phyloP scores from a whole-genome alignment of 495 filamentous ascomycete genomes.

The Peziza echinospora region DNA sequence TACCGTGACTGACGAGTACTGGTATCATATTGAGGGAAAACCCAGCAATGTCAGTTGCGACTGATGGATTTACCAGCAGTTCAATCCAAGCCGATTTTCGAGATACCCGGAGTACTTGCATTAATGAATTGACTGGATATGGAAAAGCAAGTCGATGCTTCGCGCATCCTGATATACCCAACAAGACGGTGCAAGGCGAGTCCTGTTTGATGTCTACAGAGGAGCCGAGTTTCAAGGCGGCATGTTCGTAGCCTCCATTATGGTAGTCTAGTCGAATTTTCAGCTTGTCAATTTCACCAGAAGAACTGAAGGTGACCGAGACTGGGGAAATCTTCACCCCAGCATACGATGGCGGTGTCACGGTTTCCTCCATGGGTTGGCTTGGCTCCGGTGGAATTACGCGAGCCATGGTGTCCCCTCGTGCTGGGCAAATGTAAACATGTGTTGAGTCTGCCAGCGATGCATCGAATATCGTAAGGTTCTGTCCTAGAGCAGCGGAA shows the following conservation, averaged over 20 bases:
- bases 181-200: constrained; percentile 14
- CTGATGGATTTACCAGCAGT: background rate
- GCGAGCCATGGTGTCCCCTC: background rate
- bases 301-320: constrained; percentile 2
- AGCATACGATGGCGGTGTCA: background rate
- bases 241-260: background rate
- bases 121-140: constrained; percentile 17
- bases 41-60: background rate
- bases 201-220: constrained; percentile 14
- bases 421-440: background rate
- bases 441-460: constrained; percentile 1
- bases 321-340: constrained; percentile 2
- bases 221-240: constrained; percentile 1
- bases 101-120: constrained; percentile 18
- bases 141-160: constrained; percentile 18
- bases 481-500: background rate
- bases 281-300: constrained; percentile 4
- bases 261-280: constrained; percentile 8
- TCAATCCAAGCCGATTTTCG: constrained; percentile 3
- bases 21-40: constrained; percentile 5
- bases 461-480: constrained; percentile 3
- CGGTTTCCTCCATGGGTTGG: background rate
- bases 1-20: constrained; percentile 4
- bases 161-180: constrained; percentile 6
- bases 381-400: background rate